Conservation (phyloP, 2,329 filamentous ascomycete genomes). For the Amauroascus niger region DNA sequence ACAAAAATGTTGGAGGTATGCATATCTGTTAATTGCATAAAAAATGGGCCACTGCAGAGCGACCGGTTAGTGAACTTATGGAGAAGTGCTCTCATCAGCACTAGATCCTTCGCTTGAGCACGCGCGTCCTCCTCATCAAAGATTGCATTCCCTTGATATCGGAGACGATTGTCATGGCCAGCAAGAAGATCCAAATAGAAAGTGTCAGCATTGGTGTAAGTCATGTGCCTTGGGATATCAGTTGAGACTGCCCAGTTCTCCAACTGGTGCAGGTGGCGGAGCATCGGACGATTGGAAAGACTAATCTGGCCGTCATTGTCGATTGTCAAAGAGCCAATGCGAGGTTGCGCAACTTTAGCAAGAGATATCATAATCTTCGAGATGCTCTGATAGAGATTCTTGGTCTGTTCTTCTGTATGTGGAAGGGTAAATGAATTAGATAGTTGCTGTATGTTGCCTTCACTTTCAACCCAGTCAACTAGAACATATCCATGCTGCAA, state of each 20-base stretch:
- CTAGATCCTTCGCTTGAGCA: constrained; percentile 16
- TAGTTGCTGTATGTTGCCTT: constrained; percentile 7
- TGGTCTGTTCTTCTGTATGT: constrained; percentile 15
- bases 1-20: constrained; percentile 20
- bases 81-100: constrained; percentile 24
- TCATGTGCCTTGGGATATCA: constrained; percentile 19
- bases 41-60: constrained; percentile 28
- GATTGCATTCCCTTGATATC: constrained; percentile 21
- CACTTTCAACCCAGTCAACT: constrained; percentile 13
- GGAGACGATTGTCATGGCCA: constrained; percentile 21
- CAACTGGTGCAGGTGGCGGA: constrained; percentile 16
- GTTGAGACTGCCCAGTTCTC: constrained; percentile 22
- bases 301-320: constrained; percentile 18
- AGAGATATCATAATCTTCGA: constrained; percentile 18
- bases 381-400: constrained; percentile 18
- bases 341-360: constrained; percentile 14
- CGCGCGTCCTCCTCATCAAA: constrained; percentile 3
- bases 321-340: constrained; percentile 21
- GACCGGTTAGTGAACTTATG: constrained; percentile 23
- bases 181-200: constrained; percentile 21
- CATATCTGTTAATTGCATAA: constrained; percentile 31
- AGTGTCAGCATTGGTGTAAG: constrained; percentile 20
- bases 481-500: constrained; percentile 13
- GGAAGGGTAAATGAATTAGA: constrained; percentile 9
- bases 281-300: constrained; percentile 20